Base-by-base conservation (phyloP, 148 eudicot species). In the Rhododendron williamsianum region DNA sequence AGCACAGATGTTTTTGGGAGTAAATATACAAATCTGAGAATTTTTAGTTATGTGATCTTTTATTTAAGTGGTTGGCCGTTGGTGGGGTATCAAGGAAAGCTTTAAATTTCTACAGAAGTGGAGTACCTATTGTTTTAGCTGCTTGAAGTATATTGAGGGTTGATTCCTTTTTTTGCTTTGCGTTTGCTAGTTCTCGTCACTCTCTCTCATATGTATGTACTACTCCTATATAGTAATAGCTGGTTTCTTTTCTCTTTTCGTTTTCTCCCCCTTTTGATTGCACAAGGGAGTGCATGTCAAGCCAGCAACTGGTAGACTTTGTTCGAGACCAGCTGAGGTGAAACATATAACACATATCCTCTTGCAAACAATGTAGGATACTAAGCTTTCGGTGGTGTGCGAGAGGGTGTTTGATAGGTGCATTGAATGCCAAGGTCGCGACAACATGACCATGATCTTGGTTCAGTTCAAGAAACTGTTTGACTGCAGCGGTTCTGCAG, bases 231-330 rank as follows among this genome's bases (percentile, higher is more conserved):
- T 16, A 6, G 36, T 38, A 21, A 38, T 76, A 19, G 3, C 49
- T 15, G 8, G 19, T 76, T 76, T n/a, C 43, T 41, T 41, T 1
- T 15, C 4, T 80, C 15, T 6, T 51, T 3, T 41, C 7, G 1
- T 9, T 25, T 6, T 80, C 7, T 45, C 4, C 4, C 46, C 36
- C 79, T 76, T 76, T 76, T 76, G 79, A 25, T n/a, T 81, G 76
- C 87, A 27, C 84, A 84, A 95, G 98, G 98, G 98, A 93, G 81
- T 93, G 96, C 91, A 92, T 93, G 95, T 87, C 98, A 69, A 95
- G 95, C 90, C 95, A 95, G 81, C 84, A 95, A 86, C 87, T 92
- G 27, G 43, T 41, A 46, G 95, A 92, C 84, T 92, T 89, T 72
- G 88, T 95, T 18, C 89, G 76, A 35, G 88, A 92, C 74, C 92